Conservation (phyloP, 148 eudicot genomes). For the Tetragonia tetragonoides region DNA sequence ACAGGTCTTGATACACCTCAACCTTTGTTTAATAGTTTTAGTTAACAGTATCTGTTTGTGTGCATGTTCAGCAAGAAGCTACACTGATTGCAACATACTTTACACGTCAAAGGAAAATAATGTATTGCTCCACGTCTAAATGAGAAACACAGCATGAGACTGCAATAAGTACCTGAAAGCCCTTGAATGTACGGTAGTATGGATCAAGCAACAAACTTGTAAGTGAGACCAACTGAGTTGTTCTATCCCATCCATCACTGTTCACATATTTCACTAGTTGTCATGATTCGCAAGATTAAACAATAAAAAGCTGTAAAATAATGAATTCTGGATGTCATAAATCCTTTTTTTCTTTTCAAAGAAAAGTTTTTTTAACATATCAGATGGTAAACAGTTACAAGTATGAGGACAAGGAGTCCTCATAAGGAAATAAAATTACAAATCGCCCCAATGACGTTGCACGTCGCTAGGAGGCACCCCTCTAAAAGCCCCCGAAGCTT, state of each 20-base stretch:
- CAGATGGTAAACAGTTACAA: no score
- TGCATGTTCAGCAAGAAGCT: not conserved
- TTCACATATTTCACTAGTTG: conserved; percentile 17
- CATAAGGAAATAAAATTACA: no score
- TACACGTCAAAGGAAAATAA: not conserved
- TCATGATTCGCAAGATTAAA: conserved; percentile 2
- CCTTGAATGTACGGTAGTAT: conserved; percentile 87
- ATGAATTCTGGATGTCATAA: not conserved
- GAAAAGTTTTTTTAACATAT: no score
- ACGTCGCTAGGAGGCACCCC: no score
- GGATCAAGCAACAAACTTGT: conserved; percentile 95
- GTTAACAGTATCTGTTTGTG: not conserved
- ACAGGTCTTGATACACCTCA: not conserved
- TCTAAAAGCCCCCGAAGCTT: no score
- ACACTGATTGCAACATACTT: not conserved
- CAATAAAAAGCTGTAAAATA: not conserved
- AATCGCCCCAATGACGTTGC: no score
- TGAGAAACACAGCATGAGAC: not conserved
- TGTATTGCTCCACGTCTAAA: not conserved
- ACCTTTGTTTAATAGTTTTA: not conserved
- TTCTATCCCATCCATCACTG: conserved; percentile 99
- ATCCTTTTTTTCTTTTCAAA: no score
- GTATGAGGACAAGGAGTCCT: no score
- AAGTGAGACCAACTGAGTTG: conserved; percentile 92
- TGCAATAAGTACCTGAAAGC: conserved; percentile 73